Conservation (phyloP, 495 filamentous ascomycete genomes). For the Cenococcum geophilum region DNA sequence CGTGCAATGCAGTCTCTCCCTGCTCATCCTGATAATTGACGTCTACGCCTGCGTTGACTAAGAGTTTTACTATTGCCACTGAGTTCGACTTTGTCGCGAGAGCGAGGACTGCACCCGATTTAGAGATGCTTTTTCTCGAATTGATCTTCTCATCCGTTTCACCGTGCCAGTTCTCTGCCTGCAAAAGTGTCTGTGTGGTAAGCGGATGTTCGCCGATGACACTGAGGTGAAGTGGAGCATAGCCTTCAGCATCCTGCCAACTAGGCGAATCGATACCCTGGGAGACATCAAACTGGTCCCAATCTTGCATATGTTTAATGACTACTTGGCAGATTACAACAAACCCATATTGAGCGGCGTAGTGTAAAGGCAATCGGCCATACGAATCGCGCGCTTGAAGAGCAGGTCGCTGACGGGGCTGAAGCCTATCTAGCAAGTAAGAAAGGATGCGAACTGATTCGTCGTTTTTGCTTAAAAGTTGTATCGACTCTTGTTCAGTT, state of each 20-base stretch:
- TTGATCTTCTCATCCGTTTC: slow-evolving; percentile 51
- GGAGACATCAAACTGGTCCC: slow-evolving; percentile 77
- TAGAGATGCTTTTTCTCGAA: slow-evolving; percentile 62
- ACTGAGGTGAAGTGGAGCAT: slow-evolving; percentile 83
- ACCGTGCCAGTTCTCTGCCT: slow-evolving; percentile 68
- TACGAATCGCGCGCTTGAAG: slow-evolving; percentile 66
- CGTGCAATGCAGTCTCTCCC: slow-evolving; percentile 88
- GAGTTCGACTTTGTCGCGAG: slow-evolving; percentile 83
- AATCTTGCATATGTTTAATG: slow-evolving; percentile 79
- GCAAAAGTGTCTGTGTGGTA: slow-evolving; percentile 73
- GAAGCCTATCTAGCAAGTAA: slow-evolving; percentile 65
- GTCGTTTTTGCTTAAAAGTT: slow-evolving; percentile 61
- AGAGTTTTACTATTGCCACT: slow-evolving; percentile 68
- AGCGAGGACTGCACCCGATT: slow-evolving; percentile 84
- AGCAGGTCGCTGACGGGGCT: slow-evolving; percentile 60
- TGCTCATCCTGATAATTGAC: slow-evolving; percentile 90
- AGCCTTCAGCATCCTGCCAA: slow-evolving; percentile 92
- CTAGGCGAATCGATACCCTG: slow-evolving; percentile 75
- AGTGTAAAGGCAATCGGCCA: slow-evolving; percentile 85
- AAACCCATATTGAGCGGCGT: slow-evolving; percentile 92
- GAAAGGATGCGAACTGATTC: slow-evolving; percentile 67
- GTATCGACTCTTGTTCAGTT: slow-evolving; percentile 38
- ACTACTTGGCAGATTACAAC: slow-evolving; percentile 80
- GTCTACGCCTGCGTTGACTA: slow-evolving; percentile 87
- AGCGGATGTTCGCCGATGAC: slow-evolving; percentile 86